Conservation (phyloP, 2,329 filamentous ascomycete species). For the Nemania abortiva region DNA sequence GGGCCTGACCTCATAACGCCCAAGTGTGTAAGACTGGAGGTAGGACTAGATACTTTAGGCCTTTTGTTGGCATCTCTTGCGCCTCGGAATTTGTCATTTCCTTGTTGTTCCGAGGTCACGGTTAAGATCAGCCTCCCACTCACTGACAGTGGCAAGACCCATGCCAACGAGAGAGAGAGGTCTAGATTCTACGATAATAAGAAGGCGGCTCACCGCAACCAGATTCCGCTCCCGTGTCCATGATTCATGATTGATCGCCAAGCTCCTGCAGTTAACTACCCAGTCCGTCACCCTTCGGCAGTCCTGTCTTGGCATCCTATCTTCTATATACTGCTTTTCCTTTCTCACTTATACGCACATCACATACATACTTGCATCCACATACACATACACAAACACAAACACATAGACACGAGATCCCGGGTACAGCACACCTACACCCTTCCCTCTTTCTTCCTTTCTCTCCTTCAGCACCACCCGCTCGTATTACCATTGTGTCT, state of each 20-base stretch:
- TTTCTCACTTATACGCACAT: background rate
- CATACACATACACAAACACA: background rate
- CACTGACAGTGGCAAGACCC: constrained; percentile 13
- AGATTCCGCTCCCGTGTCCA: constrained; percentile 22
- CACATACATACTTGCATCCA: background rate
- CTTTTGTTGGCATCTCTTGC: constrained; percentile 12
- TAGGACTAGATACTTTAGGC: background rate
- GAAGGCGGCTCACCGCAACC: constrained; percentile 30
- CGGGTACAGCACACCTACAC: constrained; percentile 10
- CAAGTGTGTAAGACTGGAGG: constrained; percentile 18
- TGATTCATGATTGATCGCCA: constrained; percentile 34
- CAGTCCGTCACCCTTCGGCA: constrained; percentile 15
- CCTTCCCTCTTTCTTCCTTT: constrained; percentile 14
- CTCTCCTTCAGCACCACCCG: constrained; percentile 20
- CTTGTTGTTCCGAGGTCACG: constrained; percentile 21
- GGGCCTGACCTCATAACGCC: constrained; percentile 7
- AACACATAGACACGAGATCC: background rate
- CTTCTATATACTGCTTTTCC: constrained; percentile 8
- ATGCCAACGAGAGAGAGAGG: constrained; percentile 10
- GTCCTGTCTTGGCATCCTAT: constrained; percentile 27
- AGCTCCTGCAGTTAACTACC: constrained; percentile 11
- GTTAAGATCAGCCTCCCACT: constrained; percentile 10
- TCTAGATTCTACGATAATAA: constrained; percentile 26
- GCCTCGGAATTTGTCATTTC: constrained; percentile 29
- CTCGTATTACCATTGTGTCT: constrained; percentile 31